Conservation (phyloP, 768 basidiomycete genomes). For the Floccularia luteovirens region DNA sequence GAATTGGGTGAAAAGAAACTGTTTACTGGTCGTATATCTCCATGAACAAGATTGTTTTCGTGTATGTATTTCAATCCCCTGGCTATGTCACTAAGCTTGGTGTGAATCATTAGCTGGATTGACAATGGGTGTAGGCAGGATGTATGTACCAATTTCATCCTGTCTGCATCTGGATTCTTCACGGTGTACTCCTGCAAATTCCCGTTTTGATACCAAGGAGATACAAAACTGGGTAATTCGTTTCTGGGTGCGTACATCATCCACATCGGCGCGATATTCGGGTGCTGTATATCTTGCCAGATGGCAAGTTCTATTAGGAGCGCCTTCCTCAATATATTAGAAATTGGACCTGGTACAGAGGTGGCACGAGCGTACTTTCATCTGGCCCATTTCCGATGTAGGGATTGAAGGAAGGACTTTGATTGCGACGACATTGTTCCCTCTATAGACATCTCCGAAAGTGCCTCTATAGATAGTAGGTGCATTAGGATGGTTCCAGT, state of each 20-base stretch:
- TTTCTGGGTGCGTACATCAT: neutral
- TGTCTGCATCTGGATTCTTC: neutral
- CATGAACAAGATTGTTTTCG: conserved; percentile 3
- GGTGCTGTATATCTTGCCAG: neutral
- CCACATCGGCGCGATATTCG: neutral
- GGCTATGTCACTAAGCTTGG: conserved; percentile 1
- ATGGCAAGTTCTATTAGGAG: neutral
- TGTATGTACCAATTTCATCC: conserved; percentile 4
- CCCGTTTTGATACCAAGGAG: neutral
- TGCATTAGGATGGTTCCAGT: no score
- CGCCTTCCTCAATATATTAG: neutral
- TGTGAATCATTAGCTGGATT: no score
- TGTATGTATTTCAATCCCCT: conserved; percentile 3
- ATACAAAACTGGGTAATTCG: neutral
- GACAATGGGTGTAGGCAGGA: neutral
- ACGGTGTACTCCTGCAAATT: neutral
- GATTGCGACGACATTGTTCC: conserved; percentile 5
- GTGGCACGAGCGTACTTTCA: no score
- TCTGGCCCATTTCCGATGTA: neutral
- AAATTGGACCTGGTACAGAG: no score
- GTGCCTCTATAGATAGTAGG: neutral
- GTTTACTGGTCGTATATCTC: conserved; percentile 3
- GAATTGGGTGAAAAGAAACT: no score
- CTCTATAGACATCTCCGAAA: neutral
- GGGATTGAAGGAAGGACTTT: conserved; percentile 1